Conservation (phyloP, 2,329 filamentous ascomycete genomes). For the Fusarium pininemorale region DNA sequence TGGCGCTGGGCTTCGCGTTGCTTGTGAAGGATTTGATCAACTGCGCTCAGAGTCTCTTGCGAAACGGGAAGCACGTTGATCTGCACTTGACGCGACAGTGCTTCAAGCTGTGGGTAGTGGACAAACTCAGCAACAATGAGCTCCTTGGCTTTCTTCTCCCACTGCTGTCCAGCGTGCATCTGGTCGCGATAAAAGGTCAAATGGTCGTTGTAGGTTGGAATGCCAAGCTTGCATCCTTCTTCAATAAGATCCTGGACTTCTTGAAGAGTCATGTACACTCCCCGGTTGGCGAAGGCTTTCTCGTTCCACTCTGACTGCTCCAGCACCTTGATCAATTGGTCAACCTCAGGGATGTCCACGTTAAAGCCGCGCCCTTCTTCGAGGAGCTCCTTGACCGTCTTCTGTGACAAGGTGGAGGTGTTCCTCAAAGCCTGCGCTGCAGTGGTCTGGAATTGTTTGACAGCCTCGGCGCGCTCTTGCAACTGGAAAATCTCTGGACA, state of each 20-base stretch:
- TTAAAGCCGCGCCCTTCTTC: constrained; percentile 90
- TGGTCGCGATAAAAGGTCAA: constrained; percentile 80
- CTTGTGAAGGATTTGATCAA: constrained; percentile 94
- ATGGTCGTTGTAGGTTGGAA: constrained; percentile 83
- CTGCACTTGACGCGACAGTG: constrained; percentile 83
- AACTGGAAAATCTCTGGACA: constrained; percentile 89
- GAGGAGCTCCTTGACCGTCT: constrained; percentile 88
- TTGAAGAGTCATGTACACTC: constrained; percentile 74
- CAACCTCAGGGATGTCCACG: constrained; percentile 89
- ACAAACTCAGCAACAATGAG: constrained; percentile 91
- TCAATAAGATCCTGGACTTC: constrained; percentile 83
- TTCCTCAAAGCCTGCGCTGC: constrained; percentile 77
- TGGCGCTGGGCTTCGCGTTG: constrained; percentile 93
- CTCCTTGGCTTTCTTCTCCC: constrained; percentile 93
- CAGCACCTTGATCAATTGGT: constrained; percentile 80
- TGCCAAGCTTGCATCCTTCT: constrained; percentile 78
- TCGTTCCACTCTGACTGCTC: constrained; percentile 91
- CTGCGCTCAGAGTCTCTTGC: constrained; percentile 78
- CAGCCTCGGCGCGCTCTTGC: constrained; percentile 84
- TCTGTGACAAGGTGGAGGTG: constrained; percentile 68
- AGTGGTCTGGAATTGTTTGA: constrained; percentile 83
- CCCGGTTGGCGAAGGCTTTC: constrained; percentile 72
- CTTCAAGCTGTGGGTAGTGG: constrained; percentile 94
- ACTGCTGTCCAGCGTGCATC: constrained; percentile 78
- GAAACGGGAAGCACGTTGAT: constrained; percentile 79